Evolutionary conservation across 1,284 basidiomycete species (phyloP).

Genomic region (Ceratorhiza oryzae-sativae): DNA sequence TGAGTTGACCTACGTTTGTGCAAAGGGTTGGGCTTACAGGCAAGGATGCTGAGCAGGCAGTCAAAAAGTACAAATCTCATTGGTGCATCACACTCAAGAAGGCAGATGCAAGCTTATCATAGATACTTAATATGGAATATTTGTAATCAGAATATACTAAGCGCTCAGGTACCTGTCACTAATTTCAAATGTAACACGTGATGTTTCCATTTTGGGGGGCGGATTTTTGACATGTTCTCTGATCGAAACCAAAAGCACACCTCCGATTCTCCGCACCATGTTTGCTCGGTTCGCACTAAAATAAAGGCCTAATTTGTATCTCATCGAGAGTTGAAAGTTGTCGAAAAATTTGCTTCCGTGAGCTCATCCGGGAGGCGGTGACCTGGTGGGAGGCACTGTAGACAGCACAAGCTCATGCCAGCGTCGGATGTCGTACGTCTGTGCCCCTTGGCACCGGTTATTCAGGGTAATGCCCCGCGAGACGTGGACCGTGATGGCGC

Average conservation of each 20-base stretch:
- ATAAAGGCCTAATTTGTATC: neutral
- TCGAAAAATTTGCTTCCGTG: neutral
- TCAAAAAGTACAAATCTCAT: neutral
- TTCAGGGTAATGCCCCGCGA: too few relatives aligned
- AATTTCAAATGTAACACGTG: neutral
- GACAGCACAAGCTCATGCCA: too few relatives aligned
- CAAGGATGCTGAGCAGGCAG: neutral
- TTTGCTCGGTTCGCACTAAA: neutral
- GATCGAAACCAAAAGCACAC: slow-evolving; percentile 3
- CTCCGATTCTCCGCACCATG: neutral
- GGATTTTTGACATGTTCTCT: neutral
- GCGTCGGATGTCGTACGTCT: too few relatives aligned
- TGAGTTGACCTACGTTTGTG: neutral
- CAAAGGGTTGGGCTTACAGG: neutral
- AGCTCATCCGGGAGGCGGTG: neutral
- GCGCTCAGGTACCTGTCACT: neutral
- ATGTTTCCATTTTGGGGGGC: neutral
- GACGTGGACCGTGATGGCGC: too few relatives aligned
- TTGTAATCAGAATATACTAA: neutral
- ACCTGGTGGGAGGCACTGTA: too few relatives aligned
- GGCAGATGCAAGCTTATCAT: neutral
- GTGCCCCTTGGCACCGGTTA: too few relatives aligned
- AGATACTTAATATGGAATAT: neutral
- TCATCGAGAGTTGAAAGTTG: neutral
- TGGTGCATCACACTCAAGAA: neutral